Base-by-base conservation (phyloP, 2,329 filamentous ascomycete genomes). In the Monosporascus sp. region DNA sequence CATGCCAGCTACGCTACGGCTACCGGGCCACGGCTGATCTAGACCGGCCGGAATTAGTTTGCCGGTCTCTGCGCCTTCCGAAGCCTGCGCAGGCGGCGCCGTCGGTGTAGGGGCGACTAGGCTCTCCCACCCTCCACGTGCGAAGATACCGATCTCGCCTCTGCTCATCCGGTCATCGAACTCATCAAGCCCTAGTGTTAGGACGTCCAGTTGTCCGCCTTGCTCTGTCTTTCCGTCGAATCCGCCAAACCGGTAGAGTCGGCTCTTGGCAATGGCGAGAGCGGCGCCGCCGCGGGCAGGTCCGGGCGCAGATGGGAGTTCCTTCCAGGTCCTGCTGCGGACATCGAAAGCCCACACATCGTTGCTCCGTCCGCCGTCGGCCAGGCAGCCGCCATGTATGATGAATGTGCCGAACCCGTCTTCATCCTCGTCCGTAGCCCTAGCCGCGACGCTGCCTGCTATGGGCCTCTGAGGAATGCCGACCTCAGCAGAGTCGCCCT, bases 301-400 rank as follows among this genome's bases (percentile, higher is more conserved):
- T 1, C 79, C 85, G 0, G 88, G 88, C 0, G 88, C 89, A 7
- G 81, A 68, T 0, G 85, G 78, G 15, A 89, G 75, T 62, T 86
- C 77, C 39, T 76, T 82, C 90, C 90, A 96, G 2, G 77, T 74
- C 50, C 77, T 74, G 7, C 76, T 77, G 47, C 73, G 74, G 24
- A 93, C 70, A 63, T 87, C 83, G 65, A 95, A 95, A 0, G 83
- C 82, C 90, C 90, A 96, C 6, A 92, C 70, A 65, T 96, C 90
- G 11, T 75, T 73, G 39, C 75, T 74, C 3, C 88, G 74, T 3
- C 83, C 74, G 11, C 83, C 86, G 27, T 72, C 78, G 6, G 80
- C 78, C 0, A 88, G 78, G 62, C 85, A 88, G 3, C 90, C 90
- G 5, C 87, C 89, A 66, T 95, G 90, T 34, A 96, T 67, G 65